These are phyloP conservation scores for Eudorina sp. DNA, from an alignment of 139 green algal genomes.

Conservation along the genomic window DNA sequence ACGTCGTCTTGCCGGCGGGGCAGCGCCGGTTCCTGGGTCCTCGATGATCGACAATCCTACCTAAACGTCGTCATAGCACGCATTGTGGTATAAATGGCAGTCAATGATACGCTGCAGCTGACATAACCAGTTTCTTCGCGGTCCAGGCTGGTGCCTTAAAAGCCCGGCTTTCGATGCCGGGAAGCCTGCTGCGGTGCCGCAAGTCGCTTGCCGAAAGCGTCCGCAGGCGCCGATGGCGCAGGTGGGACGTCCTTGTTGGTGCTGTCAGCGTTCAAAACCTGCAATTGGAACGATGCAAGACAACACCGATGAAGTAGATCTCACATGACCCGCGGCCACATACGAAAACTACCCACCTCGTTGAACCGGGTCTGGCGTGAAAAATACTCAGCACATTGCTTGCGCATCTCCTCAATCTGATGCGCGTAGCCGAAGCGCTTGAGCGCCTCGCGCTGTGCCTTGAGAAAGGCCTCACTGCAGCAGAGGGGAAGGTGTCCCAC, in stretches of 20 bases:
- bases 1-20: not conserved
- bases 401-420: constrained; percentile 38
- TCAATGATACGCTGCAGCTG: not conserved
- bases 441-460: constrained; percentile 14
- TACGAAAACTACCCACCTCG: not conserved
- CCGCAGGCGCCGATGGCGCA: not conserved
- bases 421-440: constrained; percentile 22
- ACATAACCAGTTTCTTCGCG: not conserved
- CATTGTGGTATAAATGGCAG: not conserved
- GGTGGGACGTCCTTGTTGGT: not conserved
- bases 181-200: not conserved
- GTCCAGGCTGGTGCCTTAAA: not conserved
- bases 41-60: not conserved
- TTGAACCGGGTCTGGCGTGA: not conserved
- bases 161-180: not conserved
- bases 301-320: not conserved
- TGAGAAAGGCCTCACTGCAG: constrained; percentile 23
- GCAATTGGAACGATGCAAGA: not conserved
- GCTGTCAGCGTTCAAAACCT: not conserved
- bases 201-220: not conserved
- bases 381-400: constrained; percentile 29
- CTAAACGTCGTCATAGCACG: not conserved
- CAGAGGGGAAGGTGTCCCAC: not conserved
- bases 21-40: not conserved
- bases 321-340: not conserved